These are phyloP conservation scores for Pelargonium citronellum DNA, from an alignment of 441 rosid genomes.

Conservation along the genomic window DNA sequence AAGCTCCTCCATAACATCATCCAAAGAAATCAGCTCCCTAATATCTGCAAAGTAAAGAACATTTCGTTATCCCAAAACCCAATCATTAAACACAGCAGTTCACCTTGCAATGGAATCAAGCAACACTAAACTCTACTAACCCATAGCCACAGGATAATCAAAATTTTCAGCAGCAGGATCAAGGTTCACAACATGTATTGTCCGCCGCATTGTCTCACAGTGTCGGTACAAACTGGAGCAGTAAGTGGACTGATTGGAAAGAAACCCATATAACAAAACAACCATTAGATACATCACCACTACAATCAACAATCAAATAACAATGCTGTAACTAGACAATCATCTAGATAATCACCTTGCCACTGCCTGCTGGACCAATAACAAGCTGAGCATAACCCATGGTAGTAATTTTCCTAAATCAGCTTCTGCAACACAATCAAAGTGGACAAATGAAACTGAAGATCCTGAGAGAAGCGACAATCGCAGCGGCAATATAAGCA, in stretches of 20 bases:
- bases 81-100: background rate
- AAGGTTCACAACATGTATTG: slow-evolving; percentile 65
- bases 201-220: slow-evolving; percentile 54
- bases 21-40: slow-evolving; percentile 74
- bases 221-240: slow-evolving; percentile 67
- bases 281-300: background rate
- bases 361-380: slow-evolving; percentile 77
- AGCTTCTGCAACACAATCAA: slow-evolving; percentile 22
- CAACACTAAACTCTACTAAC: slow-evolving; percentile 29
- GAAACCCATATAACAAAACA: background rate
- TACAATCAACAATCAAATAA: background rate
- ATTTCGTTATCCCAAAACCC: slow-evolving; percentile 7
- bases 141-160: slow-evolving; percentile 80
- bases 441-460: slow-evolving; percentile 38
- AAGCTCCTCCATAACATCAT: slow-evolving; percentile 86
- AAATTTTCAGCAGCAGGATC: slow-evolving; percentile 93
- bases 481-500: slow-evolving; percentile 66
- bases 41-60: slow-evolving; percentile 46
- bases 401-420: slow-evolving; percentile 11
- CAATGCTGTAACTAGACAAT: background rate
- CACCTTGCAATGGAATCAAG: background rate
- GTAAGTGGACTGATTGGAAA: slow-evolving; percentile 63
- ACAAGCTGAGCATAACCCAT: slow-evolving; percentile 89
- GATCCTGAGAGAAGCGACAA: slow-evolving; percentile 54
- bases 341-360: slow-evolving; percentile 44